Conservation (phyloP, 192 early-diverging fungal species). For the Entrophospora sp. region DNA sequence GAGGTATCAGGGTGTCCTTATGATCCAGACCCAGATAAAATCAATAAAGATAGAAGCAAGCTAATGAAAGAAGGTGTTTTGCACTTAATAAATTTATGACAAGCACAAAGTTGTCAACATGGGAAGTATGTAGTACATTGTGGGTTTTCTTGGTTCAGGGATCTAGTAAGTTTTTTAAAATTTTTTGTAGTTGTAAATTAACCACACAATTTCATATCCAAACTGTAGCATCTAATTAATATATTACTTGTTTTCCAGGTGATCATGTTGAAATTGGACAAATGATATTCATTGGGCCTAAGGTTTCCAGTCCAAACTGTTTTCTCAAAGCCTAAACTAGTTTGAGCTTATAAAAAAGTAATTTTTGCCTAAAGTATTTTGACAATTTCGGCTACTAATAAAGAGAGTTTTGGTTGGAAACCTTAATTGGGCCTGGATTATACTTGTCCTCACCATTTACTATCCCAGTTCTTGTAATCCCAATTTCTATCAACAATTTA, state of each 20-base stretch:
- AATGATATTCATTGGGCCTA: not conserved
- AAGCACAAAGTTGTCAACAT: not conserved
- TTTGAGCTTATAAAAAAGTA: no score
- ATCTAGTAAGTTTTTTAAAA: not conserved
- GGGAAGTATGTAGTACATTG: not conserved
- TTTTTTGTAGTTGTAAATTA: not conserved
- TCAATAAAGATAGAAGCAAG: not conserved
- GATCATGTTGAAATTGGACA: conserved; percentile 1
- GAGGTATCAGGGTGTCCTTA: not conserved
- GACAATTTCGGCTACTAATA: no score
- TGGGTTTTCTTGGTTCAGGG: not conserved
- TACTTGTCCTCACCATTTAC: conserved; percentile 1
- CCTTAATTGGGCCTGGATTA: not conserved
- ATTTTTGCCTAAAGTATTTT: no score
- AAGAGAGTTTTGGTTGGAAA: no score
- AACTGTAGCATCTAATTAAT: not conserved
- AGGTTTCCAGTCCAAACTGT: no score
- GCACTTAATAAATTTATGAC: not conserved
- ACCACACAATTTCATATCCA: no score
- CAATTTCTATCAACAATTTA: no score
- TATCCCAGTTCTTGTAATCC: not conserved
- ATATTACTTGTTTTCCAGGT: not conserved
- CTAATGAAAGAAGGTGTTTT: not conserved
- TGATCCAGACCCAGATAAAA: not conserved
- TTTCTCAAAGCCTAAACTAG: no score